Percentiles rank a stretch among this genome's conserved stretches.
Evolutionary conservation across 306 rosid species (phyloP).

Genomic region (Boehmeria nivea): DNA sequence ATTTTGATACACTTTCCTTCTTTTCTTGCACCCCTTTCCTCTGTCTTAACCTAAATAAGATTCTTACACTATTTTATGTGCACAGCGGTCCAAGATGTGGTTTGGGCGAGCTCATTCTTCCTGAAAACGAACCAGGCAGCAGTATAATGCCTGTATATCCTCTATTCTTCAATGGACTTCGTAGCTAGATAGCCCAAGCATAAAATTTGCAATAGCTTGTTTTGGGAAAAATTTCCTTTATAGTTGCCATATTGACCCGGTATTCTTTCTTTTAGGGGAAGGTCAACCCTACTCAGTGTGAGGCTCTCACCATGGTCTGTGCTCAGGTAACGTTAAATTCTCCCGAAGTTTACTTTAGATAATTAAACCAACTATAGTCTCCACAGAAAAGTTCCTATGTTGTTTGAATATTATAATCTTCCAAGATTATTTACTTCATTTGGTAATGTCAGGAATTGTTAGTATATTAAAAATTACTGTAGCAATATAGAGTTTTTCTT

Average conservation of each 20-base stretch:
- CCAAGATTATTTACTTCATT: background rate
- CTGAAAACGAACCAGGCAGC: constrained; percentile 99
- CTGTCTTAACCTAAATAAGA: constrained; percentile 7
- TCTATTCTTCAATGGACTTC: constrained; percentile 15
- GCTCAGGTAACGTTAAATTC: constrained; percentile 63
- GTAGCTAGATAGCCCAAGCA: constrained; percentile 3
- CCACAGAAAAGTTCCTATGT: background rate
- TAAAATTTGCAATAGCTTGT: constrained; percentile 11
- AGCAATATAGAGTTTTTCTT: background rate
- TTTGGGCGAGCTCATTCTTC: constrained; percentile 98
- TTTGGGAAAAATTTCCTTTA: constrained; percentile 6
- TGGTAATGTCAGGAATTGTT: background rate
- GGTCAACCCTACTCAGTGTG: constrained; percentile 99
- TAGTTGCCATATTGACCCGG: too few relatives aligned
- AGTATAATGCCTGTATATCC: constrained; percentile 93
- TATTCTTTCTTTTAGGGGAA: constrained; percentile 70
- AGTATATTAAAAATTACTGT: background rate
- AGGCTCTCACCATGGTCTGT: constrained; percentile 99
- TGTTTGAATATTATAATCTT: constrained; percentile 1
- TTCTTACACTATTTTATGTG: constrained; percentile 22
- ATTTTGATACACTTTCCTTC: background rate
- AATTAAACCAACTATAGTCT: background rate
- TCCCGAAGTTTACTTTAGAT: background rate
- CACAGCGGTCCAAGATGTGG: constrained; percentile 98
- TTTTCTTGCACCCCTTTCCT: background rate